Evolutionary conservation across 495 filamentous ascomycete genomes (phyloP), one percentile per base, ranked within the genome.

Genomic region (Penicillium parvum): DNA sequence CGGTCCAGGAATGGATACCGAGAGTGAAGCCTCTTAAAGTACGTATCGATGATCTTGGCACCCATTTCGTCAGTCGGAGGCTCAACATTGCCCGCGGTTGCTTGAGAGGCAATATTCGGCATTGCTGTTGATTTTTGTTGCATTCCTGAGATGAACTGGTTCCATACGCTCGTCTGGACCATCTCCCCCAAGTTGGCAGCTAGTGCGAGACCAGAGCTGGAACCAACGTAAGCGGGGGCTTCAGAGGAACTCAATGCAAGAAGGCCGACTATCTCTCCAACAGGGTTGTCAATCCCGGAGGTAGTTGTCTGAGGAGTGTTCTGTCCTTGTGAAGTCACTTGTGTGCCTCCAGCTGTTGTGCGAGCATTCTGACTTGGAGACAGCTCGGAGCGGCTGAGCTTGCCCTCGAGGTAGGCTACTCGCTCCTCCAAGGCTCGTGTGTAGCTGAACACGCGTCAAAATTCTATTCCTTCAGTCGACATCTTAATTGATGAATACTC

Each of bases 131-230:
- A 52, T 12, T 61, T 56, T 11, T 50, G 56, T 17, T 63, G 57
- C 42, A 53, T 61, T 25, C 63, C 55, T 7, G 65, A 64, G 5
- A 75, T 59, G 9, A 68, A 64, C 43, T 76, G 73, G 39, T 73
- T 74, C 71, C 71, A 76, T 7, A 76, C 69, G 15, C 72, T 76
- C 1, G 68, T 65, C 40, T 75, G 72, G 15, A 75, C 74, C 72
- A 77, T 76, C 40, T 77, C 72, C 10, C 74, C 72, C 14, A 77
- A 45, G 39, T 74, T 69, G 4, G 67, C 61, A 14, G 72, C 73
- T 26, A 77, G 46, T 10, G 71, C 65, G 18, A 77, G 60, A 9
- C 74, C 74, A 5, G 72, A 76, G 43, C 73, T 74, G 16, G 73
- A 69, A 28, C 73, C 72, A n/a, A 77, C 68, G 47, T 77, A 77